These are phyloP conservation scores for Skeletonema tropicum DNA, from an alignment of 108 stramenopile species.

Conservation along the genomic window DNA sequence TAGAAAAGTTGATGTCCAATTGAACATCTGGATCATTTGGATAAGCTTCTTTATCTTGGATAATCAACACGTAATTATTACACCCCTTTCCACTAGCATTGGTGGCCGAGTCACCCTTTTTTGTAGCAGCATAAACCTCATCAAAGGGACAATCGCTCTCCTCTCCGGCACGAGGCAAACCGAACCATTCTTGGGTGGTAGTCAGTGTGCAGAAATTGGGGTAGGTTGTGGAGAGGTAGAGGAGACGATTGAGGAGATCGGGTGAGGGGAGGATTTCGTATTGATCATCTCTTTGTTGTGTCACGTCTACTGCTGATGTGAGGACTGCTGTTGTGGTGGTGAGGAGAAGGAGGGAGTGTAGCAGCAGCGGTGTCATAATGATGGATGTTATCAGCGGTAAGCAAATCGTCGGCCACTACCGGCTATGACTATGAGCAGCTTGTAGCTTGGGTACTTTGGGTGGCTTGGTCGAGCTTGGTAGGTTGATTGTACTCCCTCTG, in stretches of 20 bases:
- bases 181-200: slow-evolving; percentile 76
- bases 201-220: slow-evolving; percentile 69
- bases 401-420: no score
- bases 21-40: slow-evolving; percentile 58
- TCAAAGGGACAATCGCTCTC: slow-evolving; percentile 48
- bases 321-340: no score
- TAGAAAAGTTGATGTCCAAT: slow-evolving; percentile 1
- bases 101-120: background rate
- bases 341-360: no score
- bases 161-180: slow-evolving; percentile 74
- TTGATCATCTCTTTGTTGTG: slow-evolving; percentile 27
- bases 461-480: no score
- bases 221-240: slow-evolving; percentile 53
- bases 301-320: no score
- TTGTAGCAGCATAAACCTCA: slow-evolving; percentile 7
- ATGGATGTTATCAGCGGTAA: no score
- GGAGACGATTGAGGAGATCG: slow-evolving; percentile 36
- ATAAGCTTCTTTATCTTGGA: slow-evolving; percentile 80
- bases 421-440: no score
- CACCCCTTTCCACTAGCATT: slow-evolving; percentile 49
- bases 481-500: no score
- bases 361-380: no score
- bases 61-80: slow-evolving; percentile 76
- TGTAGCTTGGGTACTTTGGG: no score
- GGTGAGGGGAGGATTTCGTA: slow-evolving; percentile 50